Base-by-base conservation (phyloP, 768 basidiomycete genomes). In the Cyclocybe cylindracea region DNA sequence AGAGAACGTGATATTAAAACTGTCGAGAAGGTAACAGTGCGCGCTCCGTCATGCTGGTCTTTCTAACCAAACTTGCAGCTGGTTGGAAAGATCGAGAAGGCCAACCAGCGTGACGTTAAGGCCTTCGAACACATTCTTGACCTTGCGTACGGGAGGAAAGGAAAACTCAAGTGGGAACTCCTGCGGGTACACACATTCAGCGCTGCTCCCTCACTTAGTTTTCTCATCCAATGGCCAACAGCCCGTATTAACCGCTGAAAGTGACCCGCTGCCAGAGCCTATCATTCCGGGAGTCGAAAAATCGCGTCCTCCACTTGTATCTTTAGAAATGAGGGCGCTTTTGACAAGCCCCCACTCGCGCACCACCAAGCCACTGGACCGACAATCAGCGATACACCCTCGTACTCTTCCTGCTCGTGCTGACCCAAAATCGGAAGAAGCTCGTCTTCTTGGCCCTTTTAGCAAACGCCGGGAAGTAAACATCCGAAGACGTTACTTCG, bases 401-500 rank as follows among this genome's bases (percentile, higher is more conserved):
- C 79, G 83, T 2, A 75, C 63, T 4, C 68, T 91, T 18, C 85
- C 86, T 2, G 57, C 64, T n/a, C 79, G 80, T 16, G 83, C 83
- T 31, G 68, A 85, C 54, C 78, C 81, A 14, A 55, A 65, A 2
- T 85, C 87, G 7, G 73, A 79, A 50, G 85, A 88, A 47, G 83
- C 84, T 1, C 64, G 64, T 29, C 58, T 86, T 3, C 69, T 88
- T 33, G 89, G 89, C 2, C 79, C 76, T 8, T 71, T 91, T 39
- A 88, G 87, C 72, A 87, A 82, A 62, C 82, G 90, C 34, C 79
- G 89, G 39, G 81, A 90, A 64, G 75, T 83, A 44, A 93, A 94
- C 66, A 75, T 84, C 41, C 82, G 83, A 16, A 82, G 86, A 83
- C 80, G 83, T 16, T 88, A 76, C 61, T 90, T 84, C 66, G 69